Evolutionary conservation across 345 rosid species (phyloP).

Genomic region (Noccaea bulbosa): DNA sequence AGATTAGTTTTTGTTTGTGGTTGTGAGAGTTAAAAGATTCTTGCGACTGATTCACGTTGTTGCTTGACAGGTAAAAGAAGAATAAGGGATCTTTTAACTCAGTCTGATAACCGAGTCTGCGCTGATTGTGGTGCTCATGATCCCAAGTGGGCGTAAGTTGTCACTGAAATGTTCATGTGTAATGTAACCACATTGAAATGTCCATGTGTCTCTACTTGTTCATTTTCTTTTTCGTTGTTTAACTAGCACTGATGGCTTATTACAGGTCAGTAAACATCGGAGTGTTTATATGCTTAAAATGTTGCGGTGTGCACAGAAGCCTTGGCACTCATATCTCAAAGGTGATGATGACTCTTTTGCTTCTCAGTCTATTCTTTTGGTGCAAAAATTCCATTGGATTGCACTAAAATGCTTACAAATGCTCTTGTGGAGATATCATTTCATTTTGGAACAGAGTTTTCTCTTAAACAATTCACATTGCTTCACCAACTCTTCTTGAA

Average conservation of each 20-base stretch:
- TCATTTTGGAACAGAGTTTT: too few relatives aligned
- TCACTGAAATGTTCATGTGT: not conserved
- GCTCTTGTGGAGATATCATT: constrained; percentile 9
- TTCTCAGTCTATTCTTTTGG: constrained; percentile 9
- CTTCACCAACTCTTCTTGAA: not conserved
- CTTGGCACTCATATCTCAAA: constrained; percentile 94
- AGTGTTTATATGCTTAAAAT: constrained; percentile 94
- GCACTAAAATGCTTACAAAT: constrained; percentile 3
- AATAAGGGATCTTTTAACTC: constrained; percentile 70
- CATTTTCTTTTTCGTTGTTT: too few relatives aligned
- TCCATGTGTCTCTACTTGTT: too few relatives aligned
- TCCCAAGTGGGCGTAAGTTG: constrained; percentile 99
- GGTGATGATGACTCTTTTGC: constrained; percentile 63
- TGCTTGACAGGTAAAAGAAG: constrained; percentile 66
- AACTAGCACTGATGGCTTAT: not conserved
- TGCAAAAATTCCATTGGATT: not conserved
- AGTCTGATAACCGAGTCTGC: constrained; percentile 79
- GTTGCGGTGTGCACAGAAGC: constrained; percentile 97
- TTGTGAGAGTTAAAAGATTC: not conserved
- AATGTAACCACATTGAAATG: not conserved
- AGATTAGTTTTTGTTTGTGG: not conserved
- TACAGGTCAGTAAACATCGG: constrained; percentile 98
- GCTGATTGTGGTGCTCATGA: constrained; percentile 97
- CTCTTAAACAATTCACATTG: too few relatives aligned
- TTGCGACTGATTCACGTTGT: constrained; percentile 17